phyloP scores from a whole-genome alignment of 1,284 basidiomycete genomes.

The Kwoniella shivajii region DNA sequence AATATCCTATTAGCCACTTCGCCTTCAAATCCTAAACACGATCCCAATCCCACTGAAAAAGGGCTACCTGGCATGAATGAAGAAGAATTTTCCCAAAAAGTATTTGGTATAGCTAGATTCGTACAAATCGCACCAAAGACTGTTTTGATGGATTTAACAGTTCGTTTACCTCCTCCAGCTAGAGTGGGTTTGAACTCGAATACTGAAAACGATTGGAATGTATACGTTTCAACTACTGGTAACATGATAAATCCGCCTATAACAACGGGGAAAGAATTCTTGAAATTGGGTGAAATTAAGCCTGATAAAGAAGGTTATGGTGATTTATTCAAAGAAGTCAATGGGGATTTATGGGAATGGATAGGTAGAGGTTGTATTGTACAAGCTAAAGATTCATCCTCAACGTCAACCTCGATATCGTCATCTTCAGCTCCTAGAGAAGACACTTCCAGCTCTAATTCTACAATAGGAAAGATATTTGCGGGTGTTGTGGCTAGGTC shows the following conservation, averaged over 20 bases:
- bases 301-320: slow-evolving; percentile 54
- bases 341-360: slow-evolving; percentile 54
- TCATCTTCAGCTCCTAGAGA: too few species aligned
- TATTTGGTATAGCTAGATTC: slow-evolving; percentile 55
- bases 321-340: slow-evolving; percentile 54
- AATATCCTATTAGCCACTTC: slow-evolving; percentile 28
- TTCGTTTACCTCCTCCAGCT: slow-evolving; percentile 45
- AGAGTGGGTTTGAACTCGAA: slow-evolving; percentile 19
- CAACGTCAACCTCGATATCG: slow-evolving; percentile 1
- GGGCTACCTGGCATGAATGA: slow-evolving; percentile 45
- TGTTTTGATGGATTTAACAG: slow-evolving; percentile 53
- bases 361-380: slow-evolving; percentile 54
- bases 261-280: slow-evolving; percentile 45
- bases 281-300: slow-evolving; percentile 41
- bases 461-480: slow-evolving; percentile 43
- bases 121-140: slow-evolving; percentile 52
- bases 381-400: slow-evolving; percentile 22
- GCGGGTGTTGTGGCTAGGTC: slow-evolving; percentile 55
- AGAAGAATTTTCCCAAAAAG: slow-evolving; percentile 51
- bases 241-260: slow-evolving; percentile 51
- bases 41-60: neutral
- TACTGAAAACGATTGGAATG: slow-evolving; percentile 31
- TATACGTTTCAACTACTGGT: slow-evolving; percentile 52
- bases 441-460: too few species aligned
- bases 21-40: slow-evolving; percentile 2